A percentile compares a stretch with the other conserved stretches of the same genome.
phyloP scores from a whole-genome alignment of 139 green algal species.

The Chlorella sp. region DNA sequence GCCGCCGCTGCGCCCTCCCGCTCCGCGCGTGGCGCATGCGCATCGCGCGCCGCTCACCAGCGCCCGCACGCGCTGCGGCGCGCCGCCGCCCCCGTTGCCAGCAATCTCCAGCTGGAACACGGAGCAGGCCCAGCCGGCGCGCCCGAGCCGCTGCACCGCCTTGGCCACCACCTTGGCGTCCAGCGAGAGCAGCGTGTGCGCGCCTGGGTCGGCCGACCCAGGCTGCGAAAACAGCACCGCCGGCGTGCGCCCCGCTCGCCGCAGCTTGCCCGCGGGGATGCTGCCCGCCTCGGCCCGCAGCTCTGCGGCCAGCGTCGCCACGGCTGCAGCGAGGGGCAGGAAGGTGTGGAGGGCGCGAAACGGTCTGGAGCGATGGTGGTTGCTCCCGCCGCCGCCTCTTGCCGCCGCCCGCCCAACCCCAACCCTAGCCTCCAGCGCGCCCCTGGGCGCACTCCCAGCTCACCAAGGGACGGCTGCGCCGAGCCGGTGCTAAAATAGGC shows the following conservation, averaged over 20 bases:
- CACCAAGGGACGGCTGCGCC: no score
- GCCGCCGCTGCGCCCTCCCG: no score
- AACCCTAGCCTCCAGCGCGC: no score
- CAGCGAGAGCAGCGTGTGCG: slow-evolving; percentile 36
- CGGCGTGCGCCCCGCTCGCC: slow-evolving; percentile 28
- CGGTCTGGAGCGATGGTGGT: no score
- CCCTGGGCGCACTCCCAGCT: no score
- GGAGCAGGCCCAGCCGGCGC: slow-evolving; percentile 26
- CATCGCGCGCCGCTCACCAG: slow-evolving; percentile 17
- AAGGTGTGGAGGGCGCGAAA: no score
- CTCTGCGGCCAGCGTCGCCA: slow-evolving; percentile 4
- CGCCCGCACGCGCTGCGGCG: not conserved
- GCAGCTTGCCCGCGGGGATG: slow-evolving; percentile 4
- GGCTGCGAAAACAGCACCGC: slow-evolving; percentile 43
- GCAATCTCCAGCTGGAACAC: slow-evolving; percentile 35
- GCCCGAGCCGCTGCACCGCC: slow-evolving; percentile 27
- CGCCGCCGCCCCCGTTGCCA: slow-evolving; percentile 6
- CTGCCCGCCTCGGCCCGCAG: not conserved
- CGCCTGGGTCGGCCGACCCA: no score
- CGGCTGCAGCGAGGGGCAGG: no score
- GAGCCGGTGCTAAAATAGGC: no score
- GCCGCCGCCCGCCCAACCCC: no score
- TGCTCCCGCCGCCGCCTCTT: no score
- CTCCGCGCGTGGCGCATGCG: no score
- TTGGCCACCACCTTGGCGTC: slow-evolving; percentile 20